These are phyloP conservation scores for Asterionellopsis glacialis DNA, from an alignment of 108 stramenopile genomes.

Conservation along the genomic window DNA sequence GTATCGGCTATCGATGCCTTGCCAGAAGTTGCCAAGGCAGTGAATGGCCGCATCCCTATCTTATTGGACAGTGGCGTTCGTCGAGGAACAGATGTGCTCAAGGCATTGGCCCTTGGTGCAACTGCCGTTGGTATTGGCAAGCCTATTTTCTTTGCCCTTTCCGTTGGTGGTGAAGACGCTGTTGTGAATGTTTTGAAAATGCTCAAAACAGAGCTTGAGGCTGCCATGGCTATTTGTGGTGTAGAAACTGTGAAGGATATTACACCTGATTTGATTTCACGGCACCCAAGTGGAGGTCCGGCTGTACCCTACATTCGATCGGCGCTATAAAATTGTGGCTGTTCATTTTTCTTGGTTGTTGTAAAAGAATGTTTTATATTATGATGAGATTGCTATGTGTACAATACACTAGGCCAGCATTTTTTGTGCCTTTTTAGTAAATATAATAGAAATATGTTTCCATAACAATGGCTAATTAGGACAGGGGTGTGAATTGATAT, in stretches of 20 bases:
- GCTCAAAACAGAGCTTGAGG: constrained; percentile 66
- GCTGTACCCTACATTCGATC: constrained; percentile 2
- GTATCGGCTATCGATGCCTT: constrained; percentile 81
- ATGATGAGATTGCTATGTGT: too few species aligned
- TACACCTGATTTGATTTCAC: constrained; percentile 22
- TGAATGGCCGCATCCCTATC: constrained; percentile 66
- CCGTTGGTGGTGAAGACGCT: constrained; percentile 68
- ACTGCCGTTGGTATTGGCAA: constrained; percentile 91
- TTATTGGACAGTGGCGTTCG: constrained; percentile 88
- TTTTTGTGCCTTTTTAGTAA: too few species aligned
- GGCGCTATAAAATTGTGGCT: background rate
- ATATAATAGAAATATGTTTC: too few species aligned
- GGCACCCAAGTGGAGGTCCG: constrained; percentile 3
- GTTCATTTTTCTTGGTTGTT: too few species aligned
- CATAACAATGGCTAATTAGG: too few species aligned
- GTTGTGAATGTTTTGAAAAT: constrained; percentile 52
- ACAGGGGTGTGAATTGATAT: too few species aligned
- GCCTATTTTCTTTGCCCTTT: constrained; percentile 87
- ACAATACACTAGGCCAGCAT: too few species aligned
- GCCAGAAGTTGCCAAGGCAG: constrained; percentile 78
- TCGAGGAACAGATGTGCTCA: constrained; percentile 85
- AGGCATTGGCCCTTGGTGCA: constrained; percentile 86
- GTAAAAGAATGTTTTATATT: too few species aligned
- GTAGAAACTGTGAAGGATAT: constrained; percentile 41
- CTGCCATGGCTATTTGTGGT: constrained; percentile 79